A percentile compares a stretch with the other conserved stretches of the same genome.
These are phyloP conservation scores for Leonotis leonurus DNA, from an alignment of 257 asterid species.

Conservation along the genomic window DNA sequence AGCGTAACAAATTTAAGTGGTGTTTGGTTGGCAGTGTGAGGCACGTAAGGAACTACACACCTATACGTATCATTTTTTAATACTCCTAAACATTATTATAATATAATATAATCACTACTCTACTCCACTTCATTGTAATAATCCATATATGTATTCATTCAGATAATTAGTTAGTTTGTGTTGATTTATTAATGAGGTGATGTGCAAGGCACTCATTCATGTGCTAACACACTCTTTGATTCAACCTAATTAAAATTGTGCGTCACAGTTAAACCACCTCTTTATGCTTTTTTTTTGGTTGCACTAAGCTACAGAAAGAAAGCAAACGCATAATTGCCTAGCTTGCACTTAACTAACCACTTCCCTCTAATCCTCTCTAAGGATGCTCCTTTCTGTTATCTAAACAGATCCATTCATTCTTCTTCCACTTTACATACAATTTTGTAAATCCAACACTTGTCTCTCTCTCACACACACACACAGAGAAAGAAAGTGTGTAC, in stretches of 20 bases:
- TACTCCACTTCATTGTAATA: too few relatives aligned
- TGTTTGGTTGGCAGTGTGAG: slow-evolving; percentile 21
- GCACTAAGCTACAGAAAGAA: not conserved
- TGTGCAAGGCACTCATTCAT: slow-evolving; percentile 16
- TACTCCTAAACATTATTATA: not conserved
- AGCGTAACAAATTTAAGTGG: slow-evolving; percentile 27
- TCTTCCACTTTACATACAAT: too few relatives aligned
- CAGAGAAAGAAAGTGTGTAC: not conserved
- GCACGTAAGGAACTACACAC: slow-evolving; percentile 22
- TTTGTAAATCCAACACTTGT: not conserved
- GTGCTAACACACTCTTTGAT: not conserved
- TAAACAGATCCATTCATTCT: too few relatives aligned
- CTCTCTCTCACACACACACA: not conserved
- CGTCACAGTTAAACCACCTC: not conserved
- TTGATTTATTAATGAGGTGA: slow-evolving; percentile 1
- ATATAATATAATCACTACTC: too few relatives aligned
- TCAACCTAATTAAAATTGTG: slow-evolving; percentile 9
- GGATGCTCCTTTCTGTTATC: not conserved
- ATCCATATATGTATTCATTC: too few relatives aligned
- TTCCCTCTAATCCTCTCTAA: not conserved
- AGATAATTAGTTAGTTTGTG: too few relatives aligned
- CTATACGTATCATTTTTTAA: not conserved
- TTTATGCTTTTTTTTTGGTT: not conserved
- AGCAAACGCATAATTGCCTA: not conserved
- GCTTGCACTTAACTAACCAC: slow-evolving; percentile 1